Conservation (phyloP, 2,329 filamentous ascomycete genomes). For the Neurospora sp. region DNA sequence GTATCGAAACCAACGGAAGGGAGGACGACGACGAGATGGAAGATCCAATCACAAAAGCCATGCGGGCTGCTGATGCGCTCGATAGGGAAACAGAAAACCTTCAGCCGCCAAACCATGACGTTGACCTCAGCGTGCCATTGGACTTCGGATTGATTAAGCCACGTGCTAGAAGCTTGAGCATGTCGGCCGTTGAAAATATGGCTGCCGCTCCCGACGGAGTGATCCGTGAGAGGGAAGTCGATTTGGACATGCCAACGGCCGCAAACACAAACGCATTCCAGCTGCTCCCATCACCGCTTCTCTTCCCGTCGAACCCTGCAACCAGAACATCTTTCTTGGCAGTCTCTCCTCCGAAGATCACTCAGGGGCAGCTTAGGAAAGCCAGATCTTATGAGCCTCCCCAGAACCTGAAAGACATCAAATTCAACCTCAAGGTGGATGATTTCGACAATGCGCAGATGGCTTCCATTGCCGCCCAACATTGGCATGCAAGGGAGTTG, state of each 20-base stretch:
- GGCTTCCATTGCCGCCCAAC: neutral
- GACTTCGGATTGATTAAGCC: constrained; percentile 9
- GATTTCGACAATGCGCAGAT: neutral
- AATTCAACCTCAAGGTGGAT: neutral
- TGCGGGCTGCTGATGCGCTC: constrained; percentile 49
- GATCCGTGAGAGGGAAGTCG: neutral
- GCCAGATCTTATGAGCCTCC: neutral
- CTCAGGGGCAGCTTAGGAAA: neutral
- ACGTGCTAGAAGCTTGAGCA: constrained; percentile 34
- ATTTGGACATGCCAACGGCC: neutral
- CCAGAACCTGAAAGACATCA: neutral
- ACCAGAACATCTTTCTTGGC: neutral
- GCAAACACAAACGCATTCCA: neutral
- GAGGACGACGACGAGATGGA: constrained; percentile 16
- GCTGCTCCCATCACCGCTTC: neutral
- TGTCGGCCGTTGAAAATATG: constrained; percentile 24
- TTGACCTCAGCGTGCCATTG: constrained; percentile 32
- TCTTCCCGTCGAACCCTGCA: neutral
- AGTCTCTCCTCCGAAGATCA: neutral
- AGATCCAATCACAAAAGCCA: constrained; percentile 44
- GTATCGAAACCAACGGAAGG: neutral
- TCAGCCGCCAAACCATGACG: constrained; percentile 34
- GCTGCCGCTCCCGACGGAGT: neutral
- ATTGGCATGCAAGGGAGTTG: neutral
- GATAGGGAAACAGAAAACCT: constrained; percentile 44